Evolutionary conservation across 176 grass and related monocot genomes (phyloP).

Genomic region (Puccinellia tenuiflora): DNA sequence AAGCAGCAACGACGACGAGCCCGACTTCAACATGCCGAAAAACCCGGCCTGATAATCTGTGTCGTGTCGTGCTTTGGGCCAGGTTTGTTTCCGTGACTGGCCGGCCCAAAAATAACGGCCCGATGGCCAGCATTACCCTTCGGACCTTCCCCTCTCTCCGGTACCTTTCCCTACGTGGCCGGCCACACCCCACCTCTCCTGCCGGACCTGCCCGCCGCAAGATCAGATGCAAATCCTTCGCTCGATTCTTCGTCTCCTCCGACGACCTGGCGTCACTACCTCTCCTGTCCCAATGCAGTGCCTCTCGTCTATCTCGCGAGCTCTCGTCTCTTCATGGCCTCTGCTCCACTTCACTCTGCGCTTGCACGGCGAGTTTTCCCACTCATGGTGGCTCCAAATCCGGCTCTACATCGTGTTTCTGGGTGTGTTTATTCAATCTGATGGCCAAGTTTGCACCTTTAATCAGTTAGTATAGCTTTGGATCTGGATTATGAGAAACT

Average conservation of each 20-base stretch:
- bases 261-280: background rate
- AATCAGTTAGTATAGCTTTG: background rate
- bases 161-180: too few relatives aligned
- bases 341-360: background rate
- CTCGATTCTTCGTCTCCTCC: background rate
- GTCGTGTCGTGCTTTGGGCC: too few relatives aligned
- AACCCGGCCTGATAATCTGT: too few relatives aligned
- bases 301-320: background rate
- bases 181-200: background rate
- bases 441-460: background rate
- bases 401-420: background rate
- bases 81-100: too few relatives aligned
- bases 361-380: background rate
- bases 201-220: too few relatives aligned
- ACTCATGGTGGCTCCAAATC: background rate
- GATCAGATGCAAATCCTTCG: background rate
- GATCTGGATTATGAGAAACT: background rate
- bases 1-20: too few relatives aligned
- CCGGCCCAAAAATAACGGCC: too few relatives aligned
- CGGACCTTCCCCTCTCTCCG: too few relatives aligned
- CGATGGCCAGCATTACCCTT: too few relatives aligned
- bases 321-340: background rate
- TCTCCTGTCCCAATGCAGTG: background rate
- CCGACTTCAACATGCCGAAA: too few relatives aligned
- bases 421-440: background rate